Evolutionary conservation across 164 flowering plant genomes (phyloP), one percentile per base, ranked within the genome.

Genomic region (Vitis vinifera): DNA sequence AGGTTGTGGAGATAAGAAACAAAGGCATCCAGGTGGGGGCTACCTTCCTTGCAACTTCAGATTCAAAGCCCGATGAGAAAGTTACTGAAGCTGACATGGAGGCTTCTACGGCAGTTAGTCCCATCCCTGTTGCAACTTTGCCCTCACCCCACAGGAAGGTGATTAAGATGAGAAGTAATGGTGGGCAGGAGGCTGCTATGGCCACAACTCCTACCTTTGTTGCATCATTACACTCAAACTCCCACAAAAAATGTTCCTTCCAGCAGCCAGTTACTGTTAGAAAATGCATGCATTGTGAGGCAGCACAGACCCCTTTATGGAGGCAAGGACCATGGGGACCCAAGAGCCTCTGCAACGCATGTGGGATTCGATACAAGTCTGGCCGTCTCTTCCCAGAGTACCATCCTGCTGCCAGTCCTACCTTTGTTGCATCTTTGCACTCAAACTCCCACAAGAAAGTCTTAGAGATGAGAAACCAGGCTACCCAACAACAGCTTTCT

Each of bases 381-480:
- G 86, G 89, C 2, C 79, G 89, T 2, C 86, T 85, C 62, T 65
- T 70, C 30, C 86, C 85, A 11, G 86, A 83, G 77, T 83, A 83
- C 66, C 83, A 85, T 1, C 85, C 88, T 2, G 80, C 80, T 3
- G 84, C 84, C 14, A 84, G 88, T 59, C 85, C 88, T 13, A 81
- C 86, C 0, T 85, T 83, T 68, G 76, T 79, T 14, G 72, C 77
- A 16, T 65, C 80, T 9, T 5, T 78, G 76, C 89, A 85, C 76
- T 85, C 86, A 7, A 85, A 85, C 60, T 76, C 80, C 15, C 85
- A 83, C 72, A 79, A 47, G 77, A 83, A 81, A 76, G 84, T 83
- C 3, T 16, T 83, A 16, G 82, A 80, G 73, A 79, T 85, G 86
- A 82, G 88, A 60, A 74, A 55, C 17, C 68, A 74, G 62, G 50